A percentile compares a stretch with the other conserved stretches of the same genome.
Conservation (phyloP, 148 eudicot genomes). For the Limonium bicolor region DNA sequence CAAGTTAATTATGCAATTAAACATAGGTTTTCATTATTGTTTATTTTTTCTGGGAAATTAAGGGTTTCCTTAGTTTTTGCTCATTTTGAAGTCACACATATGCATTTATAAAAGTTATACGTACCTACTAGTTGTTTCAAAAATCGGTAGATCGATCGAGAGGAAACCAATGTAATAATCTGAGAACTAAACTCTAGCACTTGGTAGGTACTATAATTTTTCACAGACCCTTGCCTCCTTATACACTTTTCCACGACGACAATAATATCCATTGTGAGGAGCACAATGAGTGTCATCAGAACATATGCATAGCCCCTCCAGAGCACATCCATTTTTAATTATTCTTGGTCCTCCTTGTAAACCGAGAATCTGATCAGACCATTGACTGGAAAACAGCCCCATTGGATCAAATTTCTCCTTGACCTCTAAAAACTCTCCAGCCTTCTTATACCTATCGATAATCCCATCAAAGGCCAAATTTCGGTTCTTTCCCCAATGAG, state of each 20-base stretch:
- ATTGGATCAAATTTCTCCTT: slow-evolving; percentile 48
- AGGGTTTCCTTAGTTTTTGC: not conserved
- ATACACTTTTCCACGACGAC: slow-evolving; percentile 47
- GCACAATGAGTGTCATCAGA: slow-evolving; percentile 59
- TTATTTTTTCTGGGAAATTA: not conserved
- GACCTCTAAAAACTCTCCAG: slow-evolving; percentile 24
- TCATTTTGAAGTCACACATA: too few species aligned
- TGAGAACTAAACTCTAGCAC: too few species aligned
- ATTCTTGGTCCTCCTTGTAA: slow-evolving; percentile 22
- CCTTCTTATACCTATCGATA: slow-evolving; percentile 34
- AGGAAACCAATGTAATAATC: too few species aligned
- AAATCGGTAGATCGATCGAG: too few species aligned
- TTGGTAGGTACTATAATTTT: too few species aligned
- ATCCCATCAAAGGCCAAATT: slow-evolving; percentile 53
- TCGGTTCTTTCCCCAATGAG: slow-evolving; percentile 92
- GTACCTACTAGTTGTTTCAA: too few species aligned
- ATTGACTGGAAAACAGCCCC: slow-evolving; percentile 57
- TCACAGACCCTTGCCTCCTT: slow-evolving; percentile 57
- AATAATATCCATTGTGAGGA: slow-evolving; percentile 46
- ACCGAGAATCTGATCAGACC: slow-evolving; percentile 64
- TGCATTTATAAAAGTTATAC: too few species aligned
- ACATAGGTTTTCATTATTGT: not conserved
- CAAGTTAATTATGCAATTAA: not conserved
- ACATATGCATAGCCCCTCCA: slow-evolving; percentile 84
- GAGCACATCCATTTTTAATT: slow-evolving; percentile 51